These are phyloP conservation scores for Gomphus bonarii DNA, from an alignment of 1,284 basidiomycete species.

Conservation along the genomic window DNA sequence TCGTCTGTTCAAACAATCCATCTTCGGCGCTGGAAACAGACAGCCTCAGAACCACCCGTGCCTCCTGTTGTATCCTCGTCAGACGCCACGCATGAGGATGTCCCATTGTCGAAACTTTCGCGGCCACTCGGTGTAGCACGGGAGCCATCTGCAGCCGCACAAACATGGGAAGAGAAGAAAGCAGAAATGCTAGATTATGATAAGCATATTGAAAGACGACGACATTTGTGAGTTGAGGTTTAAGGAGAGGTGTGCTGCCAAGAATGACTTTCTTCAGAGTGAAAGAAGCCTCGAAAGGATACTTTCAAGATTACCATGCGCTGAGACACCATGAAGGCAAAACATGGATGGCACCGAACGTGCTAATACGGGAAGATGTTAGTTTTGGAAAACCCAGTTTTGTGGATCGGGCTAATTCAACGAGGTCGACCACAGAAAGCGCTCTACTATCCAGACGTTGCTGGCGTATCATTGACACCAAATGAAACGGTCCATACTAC, in stretches of 20 bases:
- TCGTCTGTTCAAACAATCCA: background rate
- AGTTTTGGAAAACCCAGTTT: slow-evolving; percentile 20
- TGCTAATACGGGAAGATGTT: slow-evolving; percentile 84
- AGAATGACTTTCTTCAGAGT: slow-evolving; percentile 39
- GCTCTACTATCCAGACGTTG: slow-evolving; percentile 85
- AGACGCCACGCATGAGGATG: slow-evolving; percentile 11
- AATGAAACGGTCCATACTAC: slow-evolving; percentile 66
- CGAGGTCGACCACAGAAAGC: slow-evolving; percentile 49
- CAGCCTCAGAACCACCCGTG: background rate
- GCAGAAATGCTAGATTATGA: slow-evolving; percentile 69
- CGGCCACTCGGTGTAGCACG: slow-evolving; percentile 67
- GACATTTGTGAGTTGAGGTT: slow-evolving; percentile 51
- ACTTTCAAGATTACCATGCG: slow-evolving; percentile 85
- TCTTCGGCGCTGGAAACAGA: background rate
- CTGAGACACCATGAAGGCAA: slow-evolving; percentile 84
- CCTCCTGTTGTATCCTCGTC: background rate
- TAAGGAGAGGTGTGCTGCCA: background rate
- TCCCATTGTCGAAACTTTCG: slow-evolving; percentile 43
- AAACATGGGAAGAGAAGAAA: slow-evolving; percentile 57
- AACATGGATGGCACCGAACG: slow-evolving; percentile 87
- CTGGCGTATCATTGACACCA: slow-evolving; percentile 55
- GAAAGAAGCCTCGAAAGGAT: slow-evolving; percentile 79
- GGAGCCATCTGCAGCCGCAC: slow-evolving; percentile 43
- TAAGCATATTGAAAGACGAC: slow-evolving; percentile 58
- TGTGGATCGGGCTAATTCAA: background rate